A percentile compares a stretch with the other conserved stretches of the same genome.
phyloP scores from a whole-genome alignment of 2,329 filamentous ascomycete species.

The Trichoderma atrobrunneum region DNA sequence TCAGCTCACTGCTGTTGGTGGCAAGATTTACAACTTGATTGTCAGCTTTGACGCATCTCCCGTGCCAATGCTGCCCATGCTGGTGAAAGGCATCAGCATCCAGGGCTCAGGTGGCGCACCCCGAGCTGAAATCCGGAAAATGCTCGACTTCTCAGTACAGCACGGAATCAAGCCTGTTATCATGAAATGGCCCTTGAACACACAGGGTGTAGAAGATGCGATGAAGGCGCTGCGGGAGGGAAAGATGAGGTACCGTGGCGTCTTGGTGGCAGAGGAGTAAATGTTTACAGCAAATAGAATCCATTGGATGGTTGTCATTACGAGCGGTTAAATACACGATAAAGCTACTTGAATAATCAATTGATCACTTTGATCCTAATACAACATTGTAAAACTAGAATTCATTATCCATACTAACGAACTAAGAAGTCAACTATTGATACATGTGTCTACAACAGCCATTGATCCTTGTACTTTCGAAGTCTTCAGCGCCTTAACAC shows the following conservation, averaged over 20 bases:
- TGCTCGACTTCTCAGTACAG: not conserved
- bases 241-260: constrained; percentile 13
- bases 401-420: not conserved
- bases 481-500: not conserved
- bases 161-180: not conserved
- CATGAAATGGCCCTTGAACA: constrained; percentile 6
- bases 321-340: not conserved
- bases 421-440: not conserved
- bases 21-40: constrained; percentile 4
- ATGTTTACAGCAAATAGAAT: not conserved
- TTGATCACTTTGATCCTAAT: not conserved
- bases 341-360: not conserved
- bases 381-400: not conserved
- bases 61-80: not conserved
- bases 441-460: not conserved
- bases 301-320: not conserved
- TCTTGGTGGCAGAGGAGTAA: not conserved
- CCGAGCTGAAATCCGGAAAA: not conserved
- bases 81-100: not conserved
- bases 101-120: constrained; percentile 4
- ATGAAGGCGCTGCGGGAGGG: constrained; percentile 1
- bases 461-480: not conserved
- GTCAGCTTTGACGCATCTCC: not conserved
- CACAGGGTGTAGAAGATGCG: not conserved
- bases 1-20: not conserved